phyloP scores from a whole-genome alignment of 345 rosid genomes.

The Melastoma malabathricum region DNA sequence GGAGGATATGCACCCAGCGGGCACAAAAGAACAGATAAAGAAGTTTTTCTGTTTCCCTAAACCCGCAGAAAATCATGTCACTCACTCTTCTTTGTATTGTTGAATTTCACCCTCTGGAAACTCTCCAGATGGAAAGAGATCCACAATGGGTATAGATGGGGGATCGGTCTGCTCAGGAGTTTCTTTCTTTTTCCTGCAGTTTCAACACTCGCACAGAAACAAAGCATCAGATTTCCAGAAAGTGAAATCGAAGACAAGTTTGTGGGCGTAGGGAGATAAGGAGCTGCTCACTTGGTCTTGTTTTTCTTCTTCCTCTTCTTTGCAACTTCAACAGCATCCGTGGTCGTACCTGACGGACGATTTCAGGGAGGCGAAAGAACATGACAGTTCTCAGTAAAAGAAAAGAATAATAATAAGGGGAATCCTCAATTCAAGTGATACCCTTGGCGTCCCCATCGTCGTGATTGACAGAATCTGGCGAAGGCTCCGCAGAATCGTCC shows the following conservation, averaged over 20 bases:
- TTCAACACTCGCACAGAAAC: background rate
- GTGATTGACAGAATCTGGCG: no score
- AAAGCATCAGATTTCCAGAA: slow-evolving; percentile 2
- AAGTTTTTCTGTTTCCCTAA: background rate
- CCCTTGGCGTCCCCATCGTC: no score
- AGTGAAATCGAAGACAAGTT: slow-evolving; percentile 1
- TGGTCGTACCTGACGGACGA: no score
- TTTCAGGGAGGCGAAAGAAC: no score
- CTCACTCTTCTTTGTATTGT: slow-evolving; percentile 89
- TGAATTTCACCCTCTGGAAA: slow-evolving; percentile 99
- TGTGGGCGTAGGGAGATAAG: slow-evolving; percentile 1
- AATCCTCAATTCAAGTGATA: no score
- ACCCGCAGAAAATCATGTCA: slow-evolving; percentile 2
- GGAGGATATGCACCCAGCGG: background rate
- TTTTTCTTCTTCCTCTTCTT: slow-evolving; percentile 96
- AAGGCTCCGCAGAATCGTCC: no score
- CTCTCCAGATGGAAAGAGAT: slow-evolving; percentile 85
- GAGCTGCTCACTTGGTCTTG: slow-evolving; percentile 67
- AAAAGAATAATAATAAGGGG: no score
- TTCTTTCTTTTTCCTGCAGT: slow-evolving; percentile 73
- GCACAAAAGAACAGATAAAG: slow-evolving; percentile 3
- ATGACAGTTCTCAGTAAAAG: no score
- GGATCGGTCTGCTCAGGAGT: slow-evolving; percentile 66
- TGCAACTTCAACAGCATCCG: slow-evolving; percentile 21
- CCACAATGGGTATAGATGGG: slow-evolving; percentile 58